Evolutionary conservation across 352 stramenopile genomes (phyloP), one percentile per base, ranked within the genome.

Genomic region (Pythium plurisporium): DNA sequence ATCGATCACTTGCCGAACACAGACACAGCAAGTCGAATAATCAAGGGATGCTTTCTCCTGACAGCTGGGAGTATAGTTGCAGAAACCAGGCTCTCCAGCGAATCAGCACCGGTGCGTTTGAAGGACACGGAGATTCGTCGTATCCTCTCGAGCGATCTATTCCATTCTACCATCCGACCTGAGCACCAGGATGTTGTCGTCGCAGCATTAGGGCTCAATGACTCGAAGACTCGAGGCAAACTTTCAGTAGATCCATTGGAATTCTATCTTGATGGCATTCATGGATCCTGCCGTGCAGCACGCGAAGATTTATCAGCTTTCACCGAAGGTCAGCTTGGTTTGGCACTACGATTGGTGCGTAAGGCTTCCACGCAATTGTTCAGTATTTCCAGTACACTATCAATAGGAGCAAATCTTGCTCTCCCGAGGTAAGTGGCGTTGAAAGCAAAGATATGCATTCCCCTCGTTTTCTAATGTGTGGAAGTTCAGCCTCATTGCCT

Each of bases 281-380:
- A 27, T 11, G 8, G n/a, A 36, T 45, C 47, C 3, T 37, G 31
- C 17, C 2, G 19, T 19, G 31, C 22, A n/a, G 47, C 49, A 10
- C 14, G n/a, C 2, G 49, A 37, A 19, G 37, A 9, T 5, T 5
- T 25, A 5, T 29, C 34, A 5, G 40, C 8, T 11, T 17, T 47
- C 5, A 37, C 46, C 2, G 46, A 64, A 14, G 22, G 20, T 29
- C 47, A 46, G 12, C 42, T 41, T 17, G 44, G 42, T 25, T 47
- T 64, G 31, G 30, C 53, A 25, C 30, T 64, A 23, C 41, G 56
- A 22, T 22, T 37, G 8, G 33, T 47, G 17, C 56, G 56, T 11
- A 64, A 56, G 12, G 17, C 38, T 36, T 47, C 46, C 5, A 52
- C 56, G 10, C 29, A 47, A n/a, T 25, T 64, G 20, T 53, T 53